These are phyloP conservation scores for Hypoxylon rubiginosum DNA, from an alignment of 2,329 filamentous ascomycete genomes.

Conservation along the genomic window DNA sequence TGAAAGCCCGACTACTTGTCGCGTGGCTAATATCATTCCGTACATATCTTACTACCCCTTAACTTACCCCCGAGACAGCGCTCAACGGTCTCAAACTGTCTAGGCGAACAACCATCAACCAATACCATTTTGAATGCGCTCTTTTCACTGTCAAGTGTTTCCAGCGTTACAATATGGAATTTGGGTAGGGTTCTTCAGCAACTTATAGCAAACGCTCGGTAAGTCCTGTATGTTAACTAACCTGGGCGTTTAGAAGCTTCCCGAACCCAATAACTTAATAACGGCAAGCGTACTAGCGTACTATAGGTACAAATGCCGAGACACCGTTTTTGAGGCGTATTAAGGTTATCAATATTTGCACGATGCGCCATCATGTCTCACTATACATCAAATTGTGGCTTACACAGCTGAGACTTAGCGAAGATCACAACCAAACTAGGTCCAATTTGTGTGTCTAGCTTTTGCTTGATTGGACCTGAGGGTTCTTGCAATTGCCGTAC, in stretches of 20 bases:
- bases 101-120: too few species aligned
- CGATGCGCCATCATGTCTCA: not conserved
- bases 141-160: not conserved
- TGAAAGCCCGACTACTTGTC: slow-evolving; percentile 2
- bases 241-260: slow-evolving; percentile 8
- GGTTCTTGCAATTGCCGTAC: not conserved
- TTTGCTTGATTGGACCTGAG: not conserved
- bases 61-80: not conserved
- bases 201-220: too few species aligned
- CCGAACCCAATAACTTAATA: slow-evolving; percentile 1
- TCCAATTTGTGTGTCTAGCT: not conserved
- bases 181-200: too few species aligned
- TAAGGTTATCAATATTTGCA: not conserved
- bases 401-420: not conserved
- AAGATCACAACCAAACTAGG: not conserved
- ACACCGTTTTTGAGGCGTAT: not conserved
- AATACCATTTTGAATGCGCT: not conserved
- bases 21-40: not conserved
- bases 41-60: not conserved
- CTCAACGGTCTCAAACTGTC: not conserved
- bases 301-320: not conserved
- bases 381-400: not conserved
- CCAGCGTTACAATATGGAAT: too few species aligned
- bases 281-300: too few species aligned
- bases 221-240: not conserved